Evolutionary conservation across 1,139 yeast genomes (phyloP), one percentile per base, ranked within the genome.

Genomic region (Saccharomyces hybrid): DNA sequence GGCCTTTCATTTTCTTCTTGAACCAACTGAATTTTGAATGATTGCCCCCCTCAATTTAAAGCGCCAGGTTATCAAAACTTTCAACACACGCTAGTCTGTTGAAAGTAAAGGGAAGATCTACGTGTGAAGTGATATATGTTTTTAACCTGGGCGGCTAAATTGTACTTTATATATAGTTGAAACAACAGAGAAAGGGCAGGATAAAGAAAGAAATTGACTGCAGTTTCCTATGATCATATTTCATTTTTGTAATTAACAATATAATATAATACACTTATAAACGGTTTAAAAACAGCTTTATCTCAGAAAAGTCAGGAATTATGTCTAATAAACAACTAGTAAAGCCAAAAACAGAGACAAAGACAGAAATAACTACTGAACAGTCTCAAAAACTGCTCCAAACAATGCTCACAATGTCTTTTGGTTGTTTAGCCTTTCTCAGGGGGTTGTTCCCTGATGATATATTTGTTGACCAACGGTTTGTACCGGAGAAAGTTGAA

Each of bases 361-460:
- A 61, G 52, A 62, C 66, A 11, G 55, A 53, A 16, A 59, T 67
- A 3, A 62, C 69, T 0, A 57, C 62, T 1, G 67, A 67, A 32
- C 76, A 75, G 58, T 72, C 77, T 6, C 76, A 74, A 55, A 71
- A 70, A 57, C 61, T 77, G 54, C 67, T 78, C 4, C 75, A 77
- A 50, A 73, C 79, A 4, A 70, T 77, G 66, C 61, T 79, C 29
- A 66, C 71, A 3, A 76, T 77, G 73, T 75, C 81, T 0, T 69
- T 80, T 57, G 80, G 82, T 1, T 78, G 83, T 58, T 68, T 80
- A n/a, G 75, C 81, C 1, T 80, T 73, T 59, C 63, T 80, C 27
- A 68, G 85, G 56, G 79, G 80, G 2, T 63, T 80, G 20, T 80
- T 81, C 56, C 77, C 76, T 5, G 82, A 80, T 54, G 75, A 72